Percentiles rank a stretch among this genome's conserved stretches.
Evolutionary conservation across 2,329 filamentous ascomycete species (phyloP).

Genomic region (Alternaria ventricosa): DNA sequence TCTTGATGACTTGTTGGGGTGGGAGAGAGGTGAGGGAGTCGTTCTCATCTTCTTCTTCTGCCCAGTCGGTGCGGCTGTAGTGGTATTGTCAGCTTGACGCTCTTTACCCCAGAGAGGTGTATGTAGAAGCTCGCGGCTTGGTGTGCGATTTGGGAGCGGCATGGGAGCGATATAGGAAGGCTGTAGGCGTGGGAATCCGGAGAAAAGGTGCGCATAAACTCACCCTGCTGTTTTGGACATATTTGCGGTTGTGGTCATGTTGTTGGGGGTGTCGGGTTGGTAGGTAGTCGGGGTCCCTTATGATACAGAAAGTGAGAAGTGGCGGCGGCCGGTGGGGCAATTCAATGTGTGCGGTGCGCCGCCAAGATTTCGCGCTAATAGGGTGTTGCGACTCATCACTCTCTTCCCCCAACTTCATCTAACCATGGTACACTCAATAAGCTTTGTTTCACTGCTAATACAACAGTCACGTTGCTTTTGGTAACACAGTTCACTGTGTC

Average conservation of each 20-base stretch:
- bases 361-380: constrained; percentile 27
- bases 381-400: constrained; percentile 7
- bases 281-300: constrained; percentile 6
- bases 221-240: constrained; percentile 51
- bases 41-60: constrained; percentile 79
- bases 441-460: too few relatives aligned
- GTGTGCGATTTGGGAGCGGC: neutral
- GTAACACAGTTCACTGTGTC: fast-evolving
- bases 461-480: neutral
- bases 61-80: constrained; percentile 78
- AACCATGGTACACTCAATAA: neutral
- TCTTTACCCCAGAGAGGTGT: neutral
- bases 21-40: constrained; percentile 74
- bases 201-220: constrained; percentile 8
- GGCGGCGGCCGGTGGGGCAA: constrained; percentile 22
- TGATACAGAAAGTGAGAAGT: constrained; percentile 15
- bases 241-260: constrained; percentile 23
- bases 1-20: constrained; percentile 87
- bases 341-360: constrained; percentile 24
- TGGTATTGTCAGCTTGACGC: constrained; percentile 13
- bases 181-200: too few relatives aligned
- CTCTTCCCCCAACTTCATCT: neutral
- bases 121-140: neutral
- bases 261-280: neutral
- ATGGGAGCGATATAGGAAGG: neutral